Percentiles rank a stretch among this genome's conserved stretches.
These are phyloP conservation scores for Excoecaria cochinchinensis DNA, from an alignment of 345 rosid genomes.

Conservation along the genomic window DNA sequence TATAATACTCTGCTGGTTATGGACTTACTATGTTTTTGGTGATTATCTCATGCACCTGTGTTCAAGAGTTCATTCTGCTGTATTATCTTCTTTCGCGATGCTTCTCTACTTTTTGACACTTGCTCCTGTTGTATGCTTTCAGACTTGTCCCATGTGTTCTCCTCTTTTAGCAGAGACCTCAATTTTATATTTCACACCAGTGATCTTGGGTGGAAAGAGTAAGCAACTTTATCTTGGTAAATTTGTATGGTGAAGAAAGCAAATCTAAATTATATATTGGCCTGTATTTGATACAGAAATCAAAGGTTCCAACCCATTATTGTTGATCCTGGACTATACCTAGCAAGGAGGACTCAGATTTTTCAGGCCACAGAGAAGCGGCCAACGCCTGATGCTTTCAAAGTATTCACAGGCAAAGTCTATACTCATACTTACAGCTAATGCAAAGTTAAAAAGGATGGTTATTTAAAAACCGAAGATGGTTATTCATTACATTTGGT, in stretches of 20 bases:
- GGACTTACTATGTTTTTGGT: neutral
- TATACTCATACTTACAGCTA: constrained; percentile 5
- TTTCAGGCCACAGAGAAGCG: constrained; percentile 86
- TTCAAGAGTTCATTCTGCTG: neutral
- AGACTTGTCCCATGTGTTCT: constrained; percentile 83
- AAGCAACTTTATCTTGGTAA: constrained; percentile 29
- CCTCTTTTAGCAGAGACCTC: constrained; percentile 71
- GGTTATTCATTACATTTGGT: constrained; percentile 10
- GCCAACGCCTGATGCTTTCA: constrained; percentile 75
- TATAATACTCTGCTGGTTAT: neutral
- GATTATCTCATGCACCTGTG: neutral
- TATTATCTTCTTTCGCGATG: neutral
- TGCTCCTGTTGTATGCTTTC: constrained; percentile 33
- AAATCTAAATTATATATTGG: constrained; percentile 20
- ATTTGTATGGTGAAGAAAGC: neutral
- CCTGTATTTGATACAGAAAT: constrained; percentile 42
- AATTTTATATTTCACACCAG: constrained; percentile 94
- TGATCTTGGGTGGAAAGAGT: constrained; percentile 99
- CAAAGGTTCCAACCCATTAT: constrained; percentile 85
- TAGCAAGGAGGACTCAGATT: constrained; percentile 83
- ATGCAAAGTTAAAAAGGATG: neutral
- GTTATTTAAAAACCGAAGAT: neutral
- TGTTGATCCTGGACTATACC: constrained; percentile 87
- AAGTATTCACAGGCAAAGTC: constrained; percentile 81
- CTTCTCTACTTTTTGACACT: constrained; percentile 11